Conservation (phyloP, 331 rosid genomes). For the Malus hybrid region DNA sequence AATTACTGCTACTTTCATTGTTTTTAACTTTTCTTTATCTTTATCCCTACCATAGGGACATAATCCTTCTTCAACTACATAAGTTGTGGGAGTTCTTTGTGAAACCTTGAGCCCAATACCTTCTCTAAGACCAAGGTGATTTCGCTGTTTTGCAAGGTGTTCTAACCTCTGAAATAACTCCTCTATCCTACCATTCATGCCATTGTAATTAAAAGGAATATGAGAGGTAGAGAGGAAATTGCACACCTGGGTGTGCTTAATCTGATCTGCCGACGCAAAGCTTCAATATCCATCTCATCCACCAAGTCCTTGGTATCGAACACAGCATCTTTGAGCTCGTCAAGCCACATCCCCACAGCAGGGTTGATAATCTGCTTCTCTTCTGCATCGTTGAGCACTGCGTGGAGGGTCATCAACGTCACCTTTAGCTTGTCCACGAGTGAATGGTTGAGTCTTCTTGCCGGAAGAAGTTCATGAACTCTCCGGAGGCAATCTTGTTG, state of each 20-base stretch:
- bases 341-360: neutral
- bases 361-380: constrained; percentile 5
- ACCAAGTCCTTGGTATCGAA: constrained; percentile 16
- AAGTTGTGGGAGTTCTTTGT: neutral
- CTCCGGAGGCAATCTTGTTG: neutral
- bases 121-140: constrained; percentile 4
- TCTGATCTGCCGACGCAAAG: neutral
- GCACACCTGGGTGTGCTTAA: neutral
- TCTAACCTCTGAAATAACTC: constrained; percentile 9
- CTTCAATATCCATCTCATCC: neutral
- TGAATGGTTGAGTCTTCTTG: neutral
- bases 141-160: neutral
- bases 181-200: neutral
- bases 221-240: neutral
- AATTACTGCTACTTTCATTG: neutral
- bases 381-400: constrained; percentile 25
- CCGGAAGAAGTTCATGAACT: neutral
- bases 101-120: neutral
- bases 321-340: neutral
- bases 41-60: constrained; percentile 21
- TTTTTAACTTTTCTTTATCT: neutral
- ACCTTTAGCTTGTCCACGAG: neutral
- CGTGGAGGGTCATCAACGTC: neutral
- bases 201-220: neutral
- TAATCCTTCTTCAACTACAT: neutral